Evolutionary conservation across 176 grass and related monocot genomes (phyloP).

Genomic region (Alopecurus myosuroides): DNA sequence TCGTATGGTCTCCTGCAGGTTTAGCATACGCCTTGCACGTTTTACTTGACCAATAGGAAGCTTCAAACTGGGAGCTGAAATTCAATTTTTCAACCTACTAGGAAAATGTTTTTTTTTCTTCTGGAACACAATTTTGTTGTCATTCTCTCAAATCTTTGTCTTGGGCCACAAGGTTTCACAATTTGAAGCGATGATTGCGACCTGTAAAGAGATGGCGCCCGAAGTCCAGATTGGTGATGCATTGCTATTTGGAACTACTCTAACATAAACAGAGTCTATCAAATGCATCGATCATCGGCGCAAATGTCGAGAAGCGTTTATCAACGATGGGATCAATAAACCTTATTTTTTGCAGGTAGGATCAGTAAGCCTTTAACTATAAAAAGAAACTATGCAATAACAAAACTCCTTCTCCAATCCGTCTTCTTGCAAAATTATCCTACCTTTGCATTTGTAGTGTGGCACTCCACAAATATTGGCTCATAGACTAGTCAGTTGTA

Average conservation of each 20-base stretch:
- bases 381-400: too few relatives aligned
- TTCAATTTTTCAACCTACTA: background rate
- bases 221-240: background rate
- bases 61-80: background rate
- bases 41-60: background rate
- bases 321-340: too few relatives aligned
- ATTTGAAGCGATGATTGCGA: background rate
- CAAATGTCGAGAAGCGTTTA: too few relatives aligned
- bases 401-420: too few relatives aligned
- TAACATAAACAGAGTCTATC: too few relatives aligned
- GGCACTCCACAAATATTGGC: too few relatives aligned
- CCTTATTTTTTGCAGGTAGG: too few relatives aligned
- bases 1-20: background rate
- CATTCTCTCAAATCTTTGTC: background rate
- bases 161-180: background rate
- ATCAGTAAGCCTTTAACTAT: too few relatives aligned
- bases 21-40: background rate
- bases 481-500: too few relatives aligned
- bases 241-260: background rate
- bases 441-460: too few relatives aligned
- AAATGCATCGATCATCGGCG: too few relatives aligned
- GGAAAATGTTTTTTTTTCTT: background rate
- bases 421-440: too few relatives aligned
- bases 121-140: background rate
- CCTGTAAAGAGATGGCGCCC: background rate